phyloP scores from a whole-genome alignment of 1,139 yeast genomes.

The Taphrina pruni region DNA sequence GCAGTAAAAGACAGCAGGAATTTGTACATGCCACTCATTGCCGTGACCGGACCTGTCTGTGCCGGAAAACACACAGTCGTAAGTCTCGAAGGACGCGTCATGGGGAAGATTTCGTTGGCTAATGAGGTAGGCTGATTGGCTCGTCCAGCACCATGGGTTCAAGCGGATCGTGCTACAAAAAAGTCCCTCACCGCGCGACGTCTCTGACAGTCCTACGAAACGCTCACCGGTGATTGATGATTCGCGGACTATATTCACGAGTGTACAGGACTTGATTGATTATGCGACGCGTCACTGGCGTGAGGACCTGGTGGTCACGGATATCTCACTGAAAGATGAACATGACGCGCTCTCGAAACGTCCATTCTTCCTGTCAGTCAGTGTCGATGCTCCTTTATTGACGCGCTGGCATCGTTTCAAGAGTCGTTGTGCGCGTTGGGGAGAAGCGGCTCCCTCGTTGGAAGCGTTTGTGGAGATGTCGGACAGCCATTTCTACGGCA shows the following conservation, averaged over 20 bases:
- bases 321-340: constrained; percentile 57
- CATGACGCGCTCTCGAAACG: constrained; percentile 66
- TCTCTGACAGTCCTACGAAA: constrained; percentile 13
- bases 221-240: neutral
- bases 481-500: constrained; percentile 57
- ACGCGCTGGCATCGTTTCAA: constrained; percentile 61
- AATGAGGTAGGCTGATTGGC: constrained; percentile 13
- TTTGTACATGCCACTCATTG: constrained; percentile 29
- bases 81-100: neutral
- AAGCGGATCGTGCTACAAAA: constrained; percentile 2
- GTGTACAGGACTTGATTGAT: constrained; percentile 58
- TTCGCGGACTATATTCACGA: neutral
- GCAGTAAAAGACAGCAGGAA: neutral
- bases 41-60: constrained; percentile 31
- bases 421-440: constrained; percentile 23
- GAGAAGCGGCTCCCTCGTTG: constrained; percentile 41
- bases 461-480: constrained; percentile 57
- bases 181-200: neutral
- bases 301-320: constrained; percentile 64
- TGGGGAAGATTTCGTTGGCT: too few relatives aligned
- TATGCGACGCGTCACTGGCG: constrained; percentile 76
- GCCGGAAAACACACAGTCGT: constrained; percentile 33
- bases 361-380: constrained; percentile 83
- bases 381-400: constrained; percentile 75
- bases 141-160: neutral